These are phyloP conservation scores for Citrus reticulata DNA, from an alignment of 345 rosid genomes.

Conservation along the genomic window DNA sequence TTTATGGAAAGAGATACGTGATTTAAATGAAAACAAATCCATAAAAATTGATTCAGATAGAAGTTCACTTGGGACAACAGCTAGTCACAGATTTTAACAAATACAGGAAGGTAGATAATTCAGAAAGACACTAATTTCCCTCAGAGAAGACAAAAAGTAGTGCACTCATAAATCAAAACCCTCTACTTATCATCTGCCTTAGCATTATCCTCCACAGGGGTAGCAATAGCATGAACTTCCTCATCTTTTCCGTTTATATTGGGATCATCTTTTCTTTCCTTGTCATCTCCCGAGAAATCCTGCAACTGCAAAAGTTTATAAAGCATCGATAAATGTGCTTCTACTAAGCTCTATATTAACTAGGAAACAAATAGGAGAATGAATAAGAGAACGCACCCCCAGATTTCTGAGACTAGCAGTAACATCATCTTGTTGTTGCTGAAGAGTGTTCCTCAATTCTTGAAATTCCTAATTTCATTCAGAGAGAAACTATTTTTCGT, in stretches of 20 bases:
- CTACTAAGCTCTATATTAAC: not conserved
- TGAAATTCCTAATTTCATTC: conserved; percentile 54
- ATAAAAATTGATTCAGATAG: not conserved
- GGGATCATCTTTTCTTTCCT: conserved; percentile 26
- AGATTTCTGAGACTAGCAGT: conserved; percentile 56
- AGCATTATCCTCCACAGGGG: conserved; percentile 13
- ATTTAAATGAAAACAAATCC: not conserved
- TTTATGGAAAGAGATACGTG: not conserved
- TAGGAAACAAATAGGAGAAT: not conserved
- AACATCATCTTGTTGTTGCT: conserved; percentile 85
- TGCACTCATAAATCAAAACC: not conserved
- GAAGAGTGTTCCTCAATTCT: conserved; percentile 65
- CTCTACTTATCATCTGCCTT: conserved; percentile 33
- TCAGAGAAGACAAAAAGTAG: not conserved
- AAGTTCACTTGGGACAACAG: conserved; percentile 9
- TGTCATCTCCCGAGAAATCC: conserved; percentile 43
- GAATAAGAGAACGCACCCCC: conserved; percentile 41
- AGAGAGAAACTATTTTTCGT: not conserved
- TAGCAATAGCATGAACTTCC: conserved; percentile 20
- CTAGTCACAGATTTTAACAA: not conserved
- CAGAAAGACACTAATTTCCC: not conserved
- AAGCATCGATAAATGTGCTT: conserved; percentile 2
- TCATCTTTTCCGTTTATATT: conserved; percentile 28
- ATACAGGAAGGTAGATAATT: not conserved
- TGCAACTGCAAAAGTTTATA: conserved; percentile 40